Evolutionary conservation across 2,329 filamentous ascomycete species (phyloP), one percentile per base, ranked within the genome.

Genomic region (Ascosphaera pollenicola): DNA sequence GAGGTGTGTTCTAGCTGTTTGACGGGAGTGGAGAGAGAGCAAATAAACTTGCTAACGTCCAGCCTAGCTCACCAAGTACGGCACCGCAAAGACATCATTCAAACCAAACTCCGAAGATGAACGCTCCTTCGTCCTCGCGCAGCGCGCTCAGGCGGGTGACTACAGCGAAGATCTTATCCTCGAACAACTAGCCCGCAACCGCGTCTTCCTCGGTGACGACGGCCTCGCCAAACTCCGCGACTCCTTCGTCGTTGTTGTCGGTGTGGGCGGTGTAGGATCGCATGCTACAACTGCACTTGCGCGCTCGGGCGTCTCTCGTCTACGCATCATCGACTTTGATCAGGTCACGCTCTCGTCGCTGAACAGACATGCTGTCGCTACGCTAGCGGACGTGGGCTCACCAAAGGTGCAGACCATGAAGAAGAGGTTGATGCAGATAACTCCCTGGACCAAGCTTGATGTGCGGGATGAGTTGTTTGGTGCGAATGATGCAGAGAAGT

Each of bases 311-410:
- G 83, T 92, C 35, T 76, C 78, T n/a, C 77, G 75, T 49, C 68
- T 98, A 40, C 76, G 89, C 1, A 69, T 98, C 30, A 74, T 98
- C 47, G 89, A 98, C 57, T 98, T 98, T 54, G 89, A 98, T 55
- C 89, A 98, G 65, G 87, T 98, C 26, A 92, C 85, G 0, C 66
- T 98, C 35, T 92, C 82, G 45, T 93, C 84, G 2, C 63, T 98
- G 40, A 98, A 98, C 57, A 68, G 89, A n/a, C 89, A 98, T 58
- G 84, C 89, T 7, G 78, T 98, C 1, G 89, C 89, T 3, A 95
- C 87, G 0, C 66, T 95, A 5, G 81, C 83, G 13, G 89, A 98
- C 51, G 89, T 98, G 2, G 89, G 89, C 17, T 83, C 78, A 10
- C 74, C 85, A 7, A 98, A 98, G 60, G 89, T 98, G 1, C 71